Base-by-base conservation (phyloP, 805 yeast species). In the Torulaspora microellipsoides region DNA sequence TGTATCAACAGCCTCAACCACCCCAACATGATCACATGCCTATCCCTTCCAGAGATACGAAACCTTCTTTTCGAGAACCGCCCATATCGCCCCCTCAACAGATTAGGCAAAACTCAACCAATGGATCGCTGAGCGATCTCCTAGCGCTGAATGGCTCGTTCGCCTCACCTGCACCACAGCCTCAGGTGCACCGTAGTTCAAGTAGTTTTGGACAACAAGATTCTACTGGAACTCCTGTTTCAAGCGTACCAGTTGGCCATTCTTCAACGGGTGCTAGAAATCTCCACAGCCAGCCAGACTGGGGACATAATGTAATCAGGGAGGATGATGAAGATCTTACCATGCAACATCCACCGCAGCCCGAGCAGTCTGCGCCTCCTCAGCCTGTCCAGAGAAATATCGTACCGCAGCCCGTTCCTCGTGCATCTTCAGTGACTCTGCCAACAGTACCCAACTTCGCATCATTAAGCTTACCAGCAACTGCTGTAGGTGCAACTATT, bases 101-200 rank as follows among this genome's bases (percentile, higher is more conserved):
- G 25, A 40, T 43, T 20, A 43, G 47, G 27, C 59, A 55, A 40
- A 45, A 52, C 13, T 53, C 61, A 15, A 62, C 52, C 30, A 69
- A 70, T 48, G 72, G 83, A 15, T 69, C 86, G 23, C 62, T 85
- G 60, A 82, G 76, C 58, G 95, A 86, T 53, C 68, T 87, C 51
- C 73, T 81, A 34, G 84, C 72, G 28, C 57, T 78, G 43, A 76
- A 75, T 55, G 81, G 76, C 45, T 70, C 80, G 1, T 80, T 80
- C 52, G 64, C 75, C 3, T 52, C 77, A 3, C 59, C 73, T 51
- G 32, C 58, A 47, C 46, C 50, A 8, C 52, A 42, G 27, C 35
- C 46, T 2, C 42, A 41, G 34, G 27, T 38, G 15, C 48, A 44
- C 27, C 51, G 36, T 13, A 43, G 38, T 15, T 47, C 50, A 11